These are phyloP conservation scores for Talaromyces sp. DNA, from an alignment of 2,329 filamentous ascomycete species.

Conservation along the genomic window DNA sequence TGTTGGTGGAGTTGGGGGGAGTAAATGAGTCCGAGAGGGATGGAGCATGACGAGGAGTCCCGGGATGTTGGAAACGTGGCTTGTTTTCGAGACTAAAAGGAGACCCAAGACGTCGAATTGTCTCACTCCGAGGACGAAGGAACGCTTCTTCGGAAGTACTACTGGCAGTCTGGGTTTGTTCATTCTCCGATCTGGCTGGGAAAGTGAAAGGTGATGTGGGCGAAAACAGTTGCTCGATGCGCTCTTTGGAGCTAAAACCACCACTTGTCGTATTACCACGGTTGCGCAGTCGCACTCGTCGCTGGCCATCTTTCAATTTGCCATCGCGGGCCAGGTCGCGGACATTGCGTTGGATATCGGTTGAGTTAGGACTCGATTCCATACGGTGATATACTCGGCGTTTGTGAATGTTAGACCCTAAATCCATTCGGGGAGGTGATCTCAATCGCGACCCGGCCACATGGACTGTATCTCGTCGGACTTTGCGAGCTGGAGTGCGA, in stretches of 20 bases:
- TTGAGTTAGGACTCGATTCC: conserved; percentile 42
- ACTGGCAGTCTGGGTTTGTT: conserved; percentile 20
- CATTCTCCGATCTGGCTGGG: conserved; percentile 35
- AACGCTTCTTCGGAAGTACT: conserved; percentile 19
- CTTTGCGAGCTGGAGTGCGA: conserved; percentile 25
- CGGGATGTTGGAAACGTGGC: conserved; percentile 25
- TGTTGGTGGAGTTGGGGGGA: conserved; percentile 17
- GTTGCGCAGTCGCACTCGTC: conserved; percentile 55
- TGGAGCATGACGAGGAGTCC: conserved; percentile 34
- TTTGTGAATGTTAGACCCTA: conserved; percentile 51
- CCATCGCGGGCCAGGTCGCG: conserved; percentile 33
- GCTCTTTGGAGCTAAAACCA: conserved; percentile 47
- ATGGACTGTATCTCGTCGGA: conserved; percentile 40
- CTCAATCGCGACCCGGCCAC: conserved; percentile 37
- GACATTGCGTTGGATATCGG: conserved; percentile 25
- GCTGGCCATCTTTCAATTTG: conserved; percentile 44
- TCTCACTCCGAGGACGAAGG: conserved; percentile 31
- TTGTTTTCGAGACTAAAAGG: conserved; percentile 40
- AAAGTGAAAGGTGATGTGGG: conserved; percentile 11
- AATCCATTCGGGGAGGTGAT: conserved; percentile 53
- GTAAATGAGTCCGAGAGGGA: conserved; percentile 42
- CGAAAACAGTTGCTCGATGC: conserved; percentile 51
- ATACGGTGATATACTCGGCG: conserved; percentile 53
- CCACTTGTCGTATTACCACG: conserved; percentile 56
- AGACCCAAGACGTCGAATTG: conserved; percentile 43